Conservation (phyloP, 139 green algal genomes). For the Picochlorum sp. region DNA sequence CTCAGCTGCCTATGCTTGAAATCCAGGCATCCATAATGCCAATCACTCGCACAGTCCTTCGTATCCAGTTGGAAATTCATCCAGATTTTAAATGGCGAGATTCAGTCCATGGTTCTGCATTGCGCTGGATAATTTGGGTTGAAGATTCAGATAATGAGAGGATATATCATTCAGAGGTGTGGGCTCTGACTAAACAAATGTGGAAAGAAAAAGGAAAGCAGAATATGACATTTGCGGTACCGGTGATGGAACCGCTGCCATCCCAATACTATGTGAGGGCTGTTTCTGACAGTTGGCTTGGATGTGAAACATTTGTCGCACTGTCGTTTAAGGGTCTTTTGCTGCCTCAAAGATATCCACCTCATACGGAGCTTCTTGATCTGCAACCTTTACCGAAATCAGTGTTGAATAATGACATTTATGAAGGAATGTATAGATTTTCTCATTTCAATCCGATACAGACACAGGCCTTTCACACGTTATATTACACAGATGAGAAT, state of each 20-base stretch:
- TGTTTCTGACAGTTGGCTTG: conserved; percentile 73
- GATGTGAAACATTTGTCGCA: conserved; percentile 44
- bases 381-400: conserved; percentile 80
- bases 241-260: conserved; percentile 91
- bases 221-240: conserved; percentile 85
- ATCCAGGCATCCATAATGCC: conserved; percentile 74
- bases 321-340: conserved; percentile 64
- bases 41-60: conserved; percentile 90
- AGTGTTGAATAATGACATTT: conserved; percentile 60
- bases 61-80: conserved; percentile 64
- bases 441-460: conserved; percentile 98
- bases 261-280: conserved; percentile 55
- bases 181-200: conserved; percentile 83
- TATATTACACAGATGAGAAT: conserved; percentile 93
- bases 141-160: conserved; percentile 87
- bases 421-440: conserved; percentile 80
- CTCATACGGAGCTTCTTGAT: conserved; percentile 83
- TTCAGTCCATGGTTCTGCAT: conserved; percentile 43
- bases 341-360: conserved; percentile 52
- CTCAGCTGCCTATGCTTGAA: conserved; percentile 63
- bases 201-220: conserved; percentile 47
- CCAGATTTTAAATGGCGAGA: conserved; percentile 74
- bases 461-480: conserved; percentile 91
- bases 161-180: conserved; percentile 89
- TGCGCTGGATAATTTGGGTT: conserved; percentile 79